Evolutionary conservation across 2,329 filamentous ascomycete genomes (phyloP), one percentile per base, ranked within the genome.

Genomic region (Claviceps pazoutovae): DNA sequence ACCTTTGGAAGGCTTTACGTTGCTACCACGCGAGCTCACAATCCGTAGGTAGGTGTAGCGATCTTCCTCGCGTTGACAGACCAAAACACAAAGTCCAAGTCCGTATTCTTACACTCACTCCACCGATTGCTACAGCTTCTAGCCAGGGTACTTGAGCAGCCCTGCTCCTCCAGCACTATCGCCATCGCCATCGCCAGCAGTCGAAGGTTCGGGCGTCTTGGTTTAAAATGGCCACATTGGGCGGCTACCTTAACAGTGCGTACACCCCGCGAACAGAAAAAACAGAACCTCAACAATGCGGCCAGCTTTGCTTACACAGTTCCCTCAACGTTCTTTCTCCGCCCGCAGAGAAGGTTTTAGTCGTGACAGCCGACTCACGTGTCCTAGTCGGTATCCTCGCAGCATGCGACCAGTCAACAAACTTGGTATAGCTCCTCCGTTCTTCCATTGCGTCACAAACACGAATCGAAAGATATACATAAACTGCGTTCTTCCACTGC

Each of bases 291-390:
- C 14, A 17, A 30, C 16, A 30, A 46, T 17, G n/a, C 43, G 9
- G 9, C 14, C 44, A 46, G 8, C 16, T 26, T n/a, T 39, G n/a
- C 19, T 17, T 21, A 21, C 19, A 46, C 51, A 38, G 21, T 14
- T 19, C 16, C 23, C 17, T 14, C 43, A 16, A 44, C 16, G 14
- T n/a, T 44, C 5, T 44, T 44, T n/a, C 5, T 23, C 7, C 19
- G 19, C 37, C 14, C 53, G 11, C 44, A 96, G 93, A 95, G 71
- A 94, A 88, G 69, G 88, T 97, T 60, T 77, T 90, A 53, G 84
- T 97, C 62, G 79, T 97, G 57, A 97, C 93, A 30, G 85, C 88
- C 59, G 93, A 97, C 69, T 93, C 91, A 49, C 84, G 91, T 61
- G 95, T 88, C 46, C 72, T 91, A 21, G 78, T 88, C 55, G 93